Percentiles rank a stretch among this genome's conserved stretches.
Conservation (phyloP, 139 green algal species). For the Ettlia oleoabundans region DNA sequence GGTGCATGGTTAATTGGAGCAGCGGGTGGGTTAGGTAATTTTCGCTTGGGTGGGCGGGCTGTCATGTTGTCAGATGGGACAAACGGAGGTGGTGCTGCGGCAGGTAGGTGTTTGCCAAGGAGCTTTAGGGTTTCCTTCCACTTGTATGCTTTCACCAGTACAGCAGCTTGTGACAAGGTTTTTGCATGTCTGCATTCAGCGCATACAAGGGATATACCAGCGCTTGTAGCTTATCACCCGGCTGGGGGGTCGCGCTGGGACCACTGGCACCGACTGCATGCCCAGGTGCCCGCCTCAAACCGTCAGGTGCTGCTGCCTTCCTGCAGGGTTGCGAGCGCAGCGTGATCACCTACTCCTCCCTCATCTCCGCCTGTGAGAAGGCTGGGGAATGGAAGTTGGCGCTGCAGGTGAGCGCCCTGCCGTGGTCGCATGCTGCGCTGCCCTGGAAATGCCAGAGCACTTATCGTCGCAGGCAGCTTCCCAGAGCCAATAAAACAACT, state of each 20-base stretch:
- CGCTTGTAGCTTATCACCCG: background rate
- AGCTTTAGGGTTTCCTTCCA: too few relatives aligned
- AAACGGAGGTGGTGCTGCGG: too few relatives aligned
- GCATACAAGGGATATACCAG: too few relatives aligned
- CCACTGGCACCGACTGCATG: background rate
- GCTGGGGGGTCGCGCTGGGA: background rate
- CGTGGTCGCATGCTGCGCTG: background rate
- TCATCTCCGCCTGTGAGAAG: slow-evolving; percentile 83
- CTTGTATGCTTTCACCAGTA: too few relatives aligned
- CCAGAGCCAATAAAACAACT: too few relatives aligned
- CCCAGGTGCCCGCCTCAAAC: background rate
- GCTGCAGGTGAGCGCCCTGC: too few relatives aligned
- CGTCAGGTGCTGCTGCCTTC: background rate
- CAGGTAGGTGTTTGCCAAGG: too few relatives aligned
- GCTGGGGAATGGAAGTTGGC: too few relatives aligned
- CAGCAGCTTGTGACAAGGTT: too few relatives aligned
- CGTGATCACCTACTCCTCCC: slow-evolving; percentile 81
- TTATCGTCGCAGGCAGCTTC: too few relatives aligned
- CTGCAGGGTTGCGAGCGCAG: slow-evolving; percentile 52
- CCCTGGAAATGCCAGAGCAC: background rate
- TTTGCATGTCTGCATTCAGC: too few relatives aligned
- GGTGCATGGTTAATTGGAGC: too few relatives aligned
- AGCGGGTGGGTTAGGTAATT: background rate
- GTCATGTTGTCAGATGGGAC: background rate
- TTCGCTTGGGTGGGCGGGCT: background rate